Evolutionary conservation across 176 grass and related monocot species (phyloP), one percentile per base, ranked within the genome.

Genomic region (Dactylis glomerata): DNA sequence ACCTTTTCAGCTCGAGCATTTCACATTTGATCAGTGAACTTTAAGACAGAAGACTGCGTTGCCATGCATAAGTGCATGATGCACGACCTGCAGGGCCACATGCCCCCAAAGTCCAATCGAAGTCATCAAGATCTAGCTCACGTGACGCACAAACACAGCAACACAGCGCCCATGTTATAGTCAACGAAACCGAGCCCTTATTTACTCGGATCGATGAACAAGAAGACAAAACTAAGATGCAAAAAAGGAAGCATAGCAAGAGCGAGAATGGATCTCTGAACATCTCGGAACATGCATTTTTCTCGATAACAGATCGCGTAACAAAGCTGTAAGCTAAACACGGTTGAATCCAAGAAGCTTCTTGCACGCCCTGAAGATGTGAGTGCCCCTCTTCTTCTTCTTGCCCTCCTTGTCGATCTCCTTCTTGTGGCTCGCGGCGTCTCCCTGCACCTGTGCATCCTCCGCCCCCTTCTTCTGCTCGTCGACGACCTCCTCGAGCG

Each of bases 281-380:
- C 22, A 27, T 78, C 52, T 47, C 26, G 5, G n/a, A 50, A 37
- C 42, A 51, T 28, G 36, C 37, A 44, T 79, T 45, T 42, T 1
- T 79, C 26, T 30, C 2, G 7, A 13, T 20, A 52, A 19, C 46
- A 64, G 10, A 22, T 37, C 1, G 3, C 10, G 33, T 1, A 9
- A 14, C 1, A 1, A 54, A 76, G 73, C 30, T 67, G 32, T 67
- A 37, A 6, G 0, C 52, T 37, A 40, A 12, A 62, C 68, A n/a
- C 31, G 68, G 38, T 51, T 82, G 78, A 83, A 80, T 38, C 89
- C 75, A 76, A 91, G 82, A 71, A 91, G 55, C 75, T 78, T 91
- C 75, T 75, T 91, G 66, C 84, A 87, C 24, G 89, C 81, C 37
- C 30, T 80, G 14, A 87, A 46, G 44, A 91, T 59, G 26, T 17